These are phyloP conservation scores for Circinella minor DNA, from an alignment of 371 early-diverging fungal genomes.

Conservation along the genomic window DNA sequence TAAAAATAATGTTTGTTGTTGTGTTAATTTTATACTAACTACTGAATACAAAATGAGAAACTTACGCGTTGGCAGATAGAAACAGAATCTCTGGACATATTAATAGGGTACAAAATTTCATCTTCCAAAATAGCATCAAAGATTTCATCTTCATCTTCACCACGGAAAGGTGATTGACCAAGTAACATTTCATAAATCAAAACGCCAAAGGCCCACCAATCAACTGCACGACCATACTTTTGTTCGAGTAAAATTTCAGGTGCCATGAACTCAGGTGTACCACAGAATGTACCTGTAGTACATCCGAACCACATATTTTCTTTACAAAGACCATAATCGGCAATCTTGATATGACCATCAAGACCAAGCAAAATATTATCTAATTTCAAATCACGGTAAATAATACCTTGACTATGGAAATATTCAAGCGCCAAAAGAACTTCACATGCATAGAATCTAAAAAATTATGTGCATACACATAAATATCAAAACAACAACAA, in stretches of 20 bases:
- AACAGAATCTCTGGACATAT: conserved; percentile 91
- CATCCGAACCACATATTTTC: conserved; percentile 59
- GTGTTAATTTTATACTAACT: neutral
- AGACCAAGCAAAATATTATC: conserved; percentile 59
- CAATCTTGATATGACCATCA: conserved; percentile 98
- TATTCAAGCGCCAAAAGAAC: conserved; percentile 90
- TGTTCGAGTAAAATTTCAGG: conserved; percentile 79
- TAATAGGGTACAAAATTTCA: conserved; percentile 91
- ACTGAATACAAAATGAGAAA: neutral
- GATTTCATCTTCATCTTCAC: conserved; percentile 96
- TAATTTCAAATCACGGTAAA: conserved; percentile 56
- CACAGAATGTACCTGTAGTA: conserved; percentile 88
- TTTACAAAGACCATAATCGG: conserved; percentile 92
- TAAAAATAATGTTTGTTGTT: neutral
- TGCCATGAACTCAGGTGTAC: conserved; percentile 87
- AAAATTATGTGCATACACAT: no score
- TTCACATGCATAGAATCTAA: conserved; percentile 95
- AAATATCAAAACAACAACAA: no score
- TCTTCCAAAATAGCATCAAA: conserved; percentile 95
- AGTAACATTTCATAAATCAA: conserved; percentile 96
- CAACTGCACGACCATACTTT: conserved; percentile 86
- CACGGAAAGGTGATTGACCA: conserved; percentile 94
- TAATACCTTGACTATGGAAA: conserved; percentile 54
- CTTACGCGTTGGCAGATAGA: conserved; percentile 84
- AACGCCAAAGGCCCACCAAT: conserved; percentile 96